Evolutionary conservation across 441 rosid genomes (phyloP).

Genomic region (Brassica hybrid): DNA sequence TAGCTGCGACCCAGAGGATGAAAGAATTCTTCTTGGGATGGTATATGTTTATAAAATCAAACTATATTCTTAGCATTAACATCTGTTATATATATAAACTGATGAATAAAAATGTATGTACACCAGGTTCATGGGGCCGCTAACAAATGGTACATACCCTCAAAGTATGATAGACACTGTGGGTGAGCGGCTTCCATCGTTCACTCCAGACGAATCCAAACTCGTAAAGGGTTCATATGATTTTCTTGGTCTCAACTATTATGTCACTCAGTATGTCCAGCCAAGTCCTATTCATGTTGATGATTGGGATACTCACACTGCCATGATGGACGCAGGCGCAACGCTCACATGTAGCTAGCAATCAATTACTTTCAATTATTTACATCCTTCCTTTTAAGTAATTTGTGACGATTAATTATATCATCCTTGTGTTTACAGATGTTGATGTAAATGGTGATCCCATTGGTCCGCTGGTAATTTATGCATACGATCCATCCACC

Average conservation of each 20-base stretch:
- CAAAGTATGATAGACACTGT: slow-evolving; percentile 38
- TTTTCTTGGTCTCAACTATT: slow-evolving; percentile 49
- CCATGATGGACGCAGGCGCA: slow-evolving; percentile 15
- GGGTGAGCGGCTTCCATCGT: slow-evolving; percentile 43
- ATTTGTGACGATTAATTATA: neutral
- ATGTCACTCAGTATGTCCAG: slow-evolving; percentile 38
- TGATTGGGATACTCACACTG: neutral
- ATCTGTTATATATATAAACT: neutral
- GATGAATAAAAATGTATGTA: neutral
- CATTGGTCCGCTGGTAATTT: slow-evolving; percentile 27
- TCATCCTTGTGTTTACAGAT: neutral
- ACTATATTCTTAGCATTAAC: neutral
- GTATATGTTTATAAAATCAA: slow-evolving; percentile 34
- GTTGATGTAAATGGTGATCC: neutral
- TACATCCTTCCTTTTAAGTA: neutral
- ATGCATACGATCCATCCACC: neutral
- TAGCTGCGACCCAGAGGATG: slow-evolving; percentile 67
- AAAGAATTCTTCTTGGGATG: slow-evolving; percentile 72
- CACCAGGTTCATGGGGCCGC: slow-evolving; percentile 40
- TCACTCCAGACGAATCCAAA: slow-evolving; percentile 30
- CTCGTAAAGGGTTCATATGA: slow-evolving; percentile 46
- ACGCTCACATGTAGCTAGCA: slow-evolving; percentile 25
- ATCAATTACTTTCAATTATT: neutral
- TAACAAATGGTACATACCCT: slow-evolving; percentile 48
- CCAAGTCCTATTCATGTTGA: neutral